Evolutionary conservation across 192 early-diverging fungal genomes (phyloP).

Genomic region (Cladochytrium replicatum): DNA sequence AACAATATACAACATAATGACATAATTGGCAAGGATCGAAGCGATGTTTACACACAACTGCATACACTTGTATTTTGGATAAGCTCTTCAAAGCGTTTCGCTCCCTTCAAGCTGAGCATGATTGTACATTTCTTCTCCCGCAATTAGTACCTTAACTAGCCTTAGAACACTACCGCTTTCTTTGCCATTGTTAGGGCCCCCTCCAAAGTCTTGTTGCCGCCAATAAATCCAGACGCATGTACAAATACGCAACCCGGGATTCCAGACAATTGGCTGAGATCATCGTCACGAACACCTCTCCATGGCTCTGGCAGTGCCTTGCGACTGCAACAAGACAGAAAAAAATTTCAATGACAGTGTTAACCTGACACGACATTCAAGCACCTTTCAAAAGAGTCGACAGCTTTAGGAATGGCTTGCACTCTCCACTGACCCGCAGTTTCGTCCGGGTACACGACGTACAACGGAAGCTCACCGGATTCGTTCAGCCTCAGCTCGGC

Average conservation of each 20-base stretch:
- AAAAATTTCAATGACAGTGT: not conserved
- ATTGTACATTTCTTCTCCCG: too few species aligned
- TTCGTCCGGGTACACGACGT: constrained; percentile 71
- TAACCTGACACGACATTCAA: not conserved
- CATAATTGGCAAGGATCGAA: too few species aligned
- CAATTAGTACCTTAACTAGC: too few species aligned
- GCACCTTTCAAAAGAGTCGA: constrained; percentile 30
- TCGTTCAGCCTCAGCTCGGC: constrained; percentile 20
- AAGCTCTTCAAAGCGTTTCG: too few species aligned
- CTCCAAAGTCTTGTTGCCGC: constrained; percentile 76
- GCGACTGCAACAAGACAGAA: constrained; percentile 54
- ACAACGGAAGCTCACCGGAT: constrained; percentile 39
- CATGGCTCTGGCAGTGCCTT: constrained; percentile 67
- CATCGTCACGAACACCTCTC: constrained; percentile 72
- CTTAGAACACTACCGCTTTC: too few species aligned
- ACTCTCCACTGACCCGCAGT: constrained; percentile 59
- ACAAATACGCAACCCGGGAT: constrained; percentile 79
- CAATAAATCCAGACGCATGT: constrained; percentile 80
- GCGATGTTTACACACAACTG: too few species aligned
- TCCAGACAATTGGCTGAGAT: constrained; percentile 62
- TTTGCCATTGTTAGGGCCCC: too few species aligned
- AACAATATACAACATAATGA: too few species aligned
- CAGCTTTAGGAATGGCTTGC: constrained; percentile 45
- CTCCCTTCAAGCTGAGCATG: too few species aligned
- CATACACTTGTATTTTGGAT: too few species aligned